Evolutionary conservation across 352 stramenopile genomes (phyloP), one percentile per base, ranked within the genome.

Genomic region (Stephanocyclus meneghinianus): DNA sequence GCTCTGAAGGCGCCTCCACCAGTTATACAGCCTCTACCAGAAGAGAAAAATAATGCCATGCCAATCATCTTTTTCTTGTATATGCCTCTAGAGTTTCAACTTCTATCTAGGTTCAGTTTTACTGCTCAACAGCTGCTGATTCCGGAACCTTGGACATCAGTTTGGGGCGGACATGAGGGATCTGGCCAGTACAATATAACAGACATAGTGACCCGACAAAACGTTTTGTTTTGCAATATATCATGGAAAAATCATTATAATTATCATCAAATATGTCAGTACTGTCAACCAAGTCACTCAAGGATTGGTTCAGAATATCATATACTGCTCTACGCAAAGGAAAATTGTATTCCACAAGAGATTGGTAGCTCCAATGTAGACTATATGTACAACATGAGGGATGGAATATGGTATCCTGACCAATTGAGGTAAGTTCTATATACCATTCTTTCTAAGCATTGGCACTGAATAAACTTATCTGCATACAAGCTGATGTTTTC

Each of bases 201-300:
- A 67, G 60, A 42, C 15, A 9, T 60, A 30, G 32, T 65, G 16
- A 51, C 57, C 16, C 57, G 57, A 51, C 26, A 11, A 51, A 18
- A 11, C 29, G 16, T n/a, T 51, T 8, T 45, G 4, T 74, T 32
- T 64, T 71, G 63, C 51, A 51, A 75, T 42, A 59, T 61, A 42
- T 83, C 78, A 40, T 80, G 71, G 68, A 74, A 21, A 18, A 64
- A 82, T 44, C 76, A 85, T 66, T 85, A 85, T 53, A 85, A 85
- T 57, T 42, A n/a, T 0, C 29, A 85, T 40, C 78, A 85, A 21
- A 13, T 56, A 3, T 76, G 74, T 44, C 0, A 67, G n/a, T 82
- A 85, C 51, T 60, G 80, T 21, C 10, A 29, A 26, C 59, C 71
- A 40, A 50, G 1, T 57, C 18, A 1, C 55, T 62, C 35, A 8